Conservation (phyloP, 2,329 filamentous ascomycete species). For the Talaromyces sp. region DNA sequence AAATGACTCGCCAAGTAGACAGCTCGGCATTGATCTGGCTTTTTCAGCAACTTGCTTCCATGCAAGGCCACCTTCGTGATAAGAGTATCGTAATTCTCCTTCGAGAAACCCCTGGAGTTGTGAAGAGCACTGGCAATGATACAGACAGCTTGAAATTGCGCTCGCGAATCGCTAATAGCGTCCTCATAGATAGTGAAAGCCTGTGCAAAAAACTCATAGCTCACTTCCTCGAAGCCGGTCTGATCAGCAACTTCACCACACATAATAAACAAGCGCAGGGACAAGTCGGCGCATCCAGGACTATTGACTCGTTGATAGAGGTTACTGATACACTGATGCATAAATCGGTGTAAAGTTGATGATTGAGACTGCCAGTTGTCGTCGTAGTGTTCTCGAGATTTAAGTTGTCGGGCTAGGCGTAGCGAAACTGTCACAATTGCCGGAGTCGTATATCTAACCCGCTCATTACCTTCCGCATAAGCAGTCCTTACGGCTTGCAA, state of each 20-base stretch:
- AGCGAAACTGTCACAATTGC: conserved; percentile 85
- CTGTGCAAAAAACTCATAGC: conserved; percentile 97
- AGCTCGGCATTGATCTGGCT: conserved; percentile 94
- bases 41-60: conserved; percentile 93
- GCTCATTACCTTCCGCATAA: conserved; percentile 87
- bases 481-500: conserved; percentile 83
- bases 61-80: conserved; percentile 98
- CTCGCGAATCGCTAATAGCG: conserved; percentile 88
- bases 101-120: conserved; percentile 82
- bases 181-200: conserved; percentile 98
- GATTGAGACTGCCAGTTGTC: conserved; percentile 70
- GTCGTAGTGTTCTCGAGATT: conserved; percentile 81
- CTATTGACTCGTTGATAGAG: conserved; percentile 84
- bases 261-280: conserved; percentile 82
- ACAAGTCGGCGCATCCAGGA: conserved; percentile 77
- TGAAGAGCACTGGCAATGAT: conserved; percentile 88
- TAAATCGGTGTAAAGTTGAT: conserved; percentile 88
- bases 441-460: conserved; percentile 92
- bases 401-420: conserved; percentile 84
- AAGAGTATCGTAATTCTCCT: conserved; percentile 97
- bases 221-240: conserved; percentile 88
- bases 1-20: conserved; percentile 95
- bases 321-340: conserved; percentile 81
- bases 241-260: conserved; percentile 92
- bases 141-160: conserved; percentile 96